A percentile compares a stretch with the other conserved stretches of the same genome.
Evolutionary conservation across 2,329 filamentous ascomycete species (phyloP).

Genomic region (Calonectria ilicicola): DNA sequence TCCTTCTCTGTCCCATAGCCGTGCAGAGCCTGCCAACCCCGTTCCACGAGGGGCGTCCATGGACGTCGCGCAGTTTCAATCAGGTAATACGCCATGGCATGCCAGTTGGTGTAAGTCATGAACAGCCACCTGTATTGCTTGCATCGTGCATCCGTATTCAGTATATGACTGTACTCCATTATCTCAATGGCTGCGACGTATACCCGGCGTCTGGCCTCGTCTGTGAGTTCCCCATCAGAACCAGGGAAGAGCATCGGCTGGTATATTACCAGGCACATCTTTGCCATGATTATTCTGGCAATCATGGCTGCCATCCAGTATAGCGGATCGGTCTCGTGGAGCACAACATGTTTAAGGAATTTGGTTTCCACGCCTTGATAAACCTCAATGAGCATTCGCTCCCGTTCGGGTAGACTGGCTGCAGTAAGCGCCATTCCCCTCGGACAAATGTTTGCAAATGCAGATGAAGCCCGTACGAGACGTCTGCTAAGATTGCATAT

Average conservation of each 20-base stretch:
- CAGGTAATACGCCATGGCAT: constrained; percentile 62
- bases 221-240: constrained; percentile 65
- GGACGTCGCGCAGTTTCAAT: constrained; percentile 60
- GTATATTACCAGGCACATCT: constrained; percentile 82
- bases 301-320: constrained; percentile 78
- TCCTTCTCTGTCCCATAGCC: constrained; percentile 55
- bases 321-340: constrained; percentile 60
- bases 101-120: constrained; percentile 64
- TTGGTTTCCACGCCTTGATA: constrained; percentile 66
- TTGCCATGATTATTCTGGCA: constrained; percentile 78
- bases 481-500: constrained; percentile 57
- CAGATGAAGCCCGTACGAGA: constrained; percentile 49
- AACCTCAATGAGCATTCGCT: constrained; percentile 62
- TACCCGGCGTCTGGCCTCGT: constrained; percentile 75
- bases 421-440: constrained; percentile 37
- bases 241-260: constrained; percentile 76
- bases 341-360: constrained; percentile 65
- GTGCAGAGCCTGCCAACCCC: constrained; percentile 61
- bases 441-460: constrained; percentile 47
- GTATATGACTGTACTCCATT: constrained; percentile 74
- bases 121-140: constrained; percentile 63
- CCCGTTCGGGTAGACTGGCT: constrained; percentile 50
- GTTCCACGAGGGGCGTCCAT: constrained; percentile 63
- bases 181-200: constrained; percentile 81
- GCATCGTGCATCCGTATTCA: constrained; percentile 69